Base-by-base conservation (phyloP, 345 rosid species). In the Raphanus sativus region DNA sequence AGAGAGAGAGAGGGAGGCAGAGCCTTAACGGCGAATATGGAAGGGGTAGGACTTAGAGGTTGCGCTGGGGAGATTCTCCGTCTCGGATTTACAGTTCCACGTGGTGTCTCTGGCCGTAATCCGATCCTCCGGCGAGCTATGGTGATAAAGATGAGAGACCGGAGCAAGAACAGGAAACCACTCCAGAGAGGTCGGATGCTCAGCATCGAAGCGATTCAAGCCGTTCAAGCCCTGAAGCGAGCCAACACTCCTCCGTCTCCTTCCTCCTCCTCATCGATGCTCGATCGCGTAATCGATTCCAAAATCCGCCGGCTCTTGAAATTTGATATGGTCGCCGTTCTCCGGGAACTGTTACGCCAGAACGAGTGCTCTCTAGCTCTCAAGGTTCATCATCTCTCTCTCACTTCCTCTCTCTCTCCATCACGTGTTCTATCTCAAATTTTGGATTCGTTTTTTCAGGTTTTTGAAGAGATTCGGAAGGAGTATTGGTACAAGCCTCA, bases 201-300 rank as follows among this genome's bases (percentile, higher is more conserved):
- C 71, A 92, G 97, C 86, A 89, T 84, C 72, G 97, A 92, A 80
- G 91, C 94, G 9, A 92, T 92, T 65, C 96, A 92, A 69, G 81
- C 89, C 0, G 87, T 92, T 24, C 97, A 92, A 76, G 80, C 92
- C 9, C 83, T 87, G 76, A 92, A 92, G 79, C 86, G 93, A 79
- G 92, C 89, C 67, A 82, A 78, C 38, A 71, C 66, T 52, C 21
- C 54, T 13, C 1, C 62, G n/a, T 4, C 68, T 25, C 12, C 59
- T 38, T 3, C 67, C 12, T 59, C 83, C 68, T 55, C 77, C 8
- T 56, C 62, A 36, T 1, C 59, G 3, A 15, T 36, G 74, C 78
- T 88, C 25, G 81, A 84, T 42, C 86, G 79, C 13, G 84, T 80
- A 52, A 71, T 87, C 42, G 69, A 73, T 70, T 83, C 85, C 76